Evolutionary conservation across 2,329 filamentous ascomycete genomes (phyloP).

Genomic region (Zymoseptoria passerinii): DNA sequence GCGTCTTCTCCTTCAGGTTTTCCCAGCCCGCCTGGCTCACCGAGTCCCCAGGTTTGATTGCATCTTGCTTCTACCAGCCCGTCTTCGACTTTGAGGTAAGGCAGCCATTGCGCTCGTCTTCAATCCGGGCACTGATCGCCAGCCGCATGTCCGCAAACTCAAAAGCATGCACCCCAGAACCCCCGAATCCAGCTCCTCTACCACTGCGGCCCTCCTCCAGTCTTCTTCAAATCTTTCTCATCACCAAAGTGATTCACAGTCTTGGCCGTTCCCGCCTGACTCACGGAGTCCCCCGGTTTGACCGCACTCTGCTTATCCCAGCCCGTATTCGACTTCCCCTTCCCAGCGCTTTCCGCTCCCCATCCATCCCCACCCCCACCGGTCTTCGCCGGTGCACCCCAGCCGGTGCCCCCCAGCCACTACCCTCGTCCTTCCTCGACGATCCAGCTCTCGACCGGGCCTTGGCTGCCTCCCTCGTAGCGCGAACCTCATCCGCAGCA

Average conservation of each 20-base stretch:
- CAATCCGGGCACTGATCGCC: no score
- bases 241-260: no score
- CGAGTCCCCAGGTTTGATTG: constrained; percentile 4
- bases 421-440: constrained; percentile 1
- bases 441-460: neutral
- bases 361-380: neutral
- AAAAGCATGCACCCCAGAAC: no score
- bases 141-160: no score
- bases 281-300: constrained; percentile 5
- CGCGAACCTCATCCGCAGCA: neutral
- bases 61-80: neutral
- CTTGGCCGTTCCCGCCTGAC: no score
- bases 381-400: no score
- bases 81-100: neutral
- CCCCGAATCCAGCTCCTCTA: no score
- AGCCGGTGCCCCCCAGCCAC: neutral
- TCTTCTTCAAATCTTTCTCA: no score
- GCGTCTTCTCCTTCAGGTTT: neutral
- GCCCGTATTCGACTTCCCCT: neutral
- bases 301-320: neutral
- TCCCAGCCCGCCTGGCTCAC: constrained; percentile 1
- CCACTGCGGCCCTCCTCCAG: no score
- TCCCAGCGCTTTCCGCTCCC: neutral
- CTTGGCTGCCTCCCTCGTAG: neutral
- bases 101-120: no score